Percentiles rank a stretch among this genome's conserved stretches.
Conservation (phyloP, 352 stramenopile genomes). For the Phytophthora hibernalis region DNA sequence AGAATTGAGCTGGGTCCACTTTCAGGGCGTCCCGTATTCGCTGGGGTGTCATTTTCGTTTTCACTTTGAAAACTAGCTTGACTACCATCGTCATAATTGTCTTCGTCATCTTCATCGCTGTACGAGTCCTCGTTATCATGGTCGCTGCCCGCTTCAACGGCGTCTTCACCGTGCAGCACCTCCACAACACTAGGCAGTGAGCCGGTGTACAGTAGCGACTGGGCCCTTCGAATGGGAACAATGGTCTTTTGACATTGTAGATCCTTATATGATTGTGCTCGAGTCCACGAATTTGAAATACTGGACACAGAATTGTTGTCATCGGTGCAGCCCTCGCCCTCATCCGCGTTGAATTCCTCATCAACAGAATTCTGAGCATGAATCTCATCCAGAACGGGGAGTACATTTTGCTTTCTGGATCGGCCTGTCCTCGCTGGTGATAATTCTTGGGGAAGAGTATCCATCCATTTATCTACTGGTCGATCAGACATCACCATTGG, state of each 20-base stretch:
- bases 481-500: conserved; percentile 19
- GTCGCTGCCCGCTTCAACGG: not conserved
- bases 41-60: conserved; percentile 9
- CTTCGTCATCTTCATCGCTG: conserved; percentile 20
- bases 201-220: conserved; percentile 37
- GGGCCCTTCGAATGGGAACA: conserved; percentile 29
- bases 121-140: conserved; percentile 16
- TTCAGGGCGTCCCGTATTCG: not conserved
- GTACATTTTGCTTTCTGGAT: conserved; percentile 4
- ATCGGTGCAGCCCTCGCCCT: not conserved
- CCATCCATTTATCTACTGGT: conserved; percentile 20
- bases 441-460: conserved; percentile 22
- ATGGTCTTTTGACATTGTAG: conserved; percentile 9
- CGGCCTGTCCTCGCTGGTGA: conserved; percentile 23
- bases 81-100: conserved; percentile 11
- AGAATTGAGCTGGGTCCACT: not conserved
- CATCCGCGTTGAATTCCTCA: conserved; percentile 26
- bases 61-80: conserved; percentile 10
- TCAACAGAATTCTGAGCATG: conserved; percentile 17
- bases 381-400: conserved; percentile 22
- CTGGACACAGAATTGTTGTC: not conserved
- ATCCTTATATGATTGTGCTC: conserved; percentile 38
- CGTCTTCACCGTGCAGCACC: conserved; percentile 8
- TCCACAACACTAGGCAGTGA: conserved; percentile 49
- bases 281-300: conserved; percentile 1